These are phyloP conservation scores for Mentha longifolia DNA, from an alignment of 257 asterid genomes.

Conservation along the genomic window DNA sequence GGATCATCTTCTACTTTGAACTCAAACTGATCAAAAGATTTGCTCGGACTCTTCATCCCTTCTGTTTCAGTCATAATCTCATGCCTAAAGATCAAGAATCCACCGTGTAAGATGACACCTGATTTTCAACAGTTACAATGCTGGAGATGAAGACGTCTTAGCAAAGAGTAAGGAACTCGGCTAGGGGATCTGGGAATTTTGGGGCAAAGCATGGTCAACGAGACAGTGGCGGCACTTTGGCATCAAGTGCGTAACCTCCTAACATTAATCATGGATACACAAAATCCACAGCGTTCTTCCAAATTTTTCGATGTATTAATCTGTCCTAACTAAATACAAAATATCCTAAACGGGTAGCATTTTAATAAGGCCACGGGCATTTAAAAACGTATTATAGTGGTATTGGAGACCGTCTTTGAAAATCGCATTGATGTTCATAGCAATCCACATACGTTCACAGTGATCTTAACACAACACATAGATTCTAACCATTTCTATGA, in stretches of 20 bases:
- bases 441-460: background rate
- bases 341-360: background rate
- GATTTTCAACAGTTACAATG: constrained; percentile 19
- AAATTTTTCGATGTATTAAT: background rate
- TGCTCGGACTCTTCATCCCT: constrained; percentile 37
- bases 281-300: background rate
- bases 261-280: background rate
- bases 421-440: background rate
- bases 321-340: background rate
- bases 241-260: background rate
- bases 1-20: constrained; percentile 45
- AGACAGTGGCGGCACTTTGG: constrained; percentile 2
- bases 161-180: constrained; percentile 2
- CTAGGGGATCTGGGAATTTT: background rate
- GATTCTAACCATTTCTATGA: background rate
- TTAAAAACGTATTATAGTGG: background rate
- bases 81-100: constrained; percentile 12
- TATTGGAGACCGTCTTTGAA: background rate
- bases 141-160: constrained; percentile 23
- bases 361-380: background rate
- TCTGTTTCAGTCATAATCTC: constrained; percentile 26
- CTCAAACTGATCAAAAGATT: constrained; percentile 47
- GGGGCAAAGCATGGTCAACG: constrained; percentile 4
- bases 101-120: constrained; percentile 8
- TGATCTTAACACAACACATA: background rate